Conservation (phyloP, 2,329 filamentous ascomycete species). For the Lojkania enalia region DNA sequence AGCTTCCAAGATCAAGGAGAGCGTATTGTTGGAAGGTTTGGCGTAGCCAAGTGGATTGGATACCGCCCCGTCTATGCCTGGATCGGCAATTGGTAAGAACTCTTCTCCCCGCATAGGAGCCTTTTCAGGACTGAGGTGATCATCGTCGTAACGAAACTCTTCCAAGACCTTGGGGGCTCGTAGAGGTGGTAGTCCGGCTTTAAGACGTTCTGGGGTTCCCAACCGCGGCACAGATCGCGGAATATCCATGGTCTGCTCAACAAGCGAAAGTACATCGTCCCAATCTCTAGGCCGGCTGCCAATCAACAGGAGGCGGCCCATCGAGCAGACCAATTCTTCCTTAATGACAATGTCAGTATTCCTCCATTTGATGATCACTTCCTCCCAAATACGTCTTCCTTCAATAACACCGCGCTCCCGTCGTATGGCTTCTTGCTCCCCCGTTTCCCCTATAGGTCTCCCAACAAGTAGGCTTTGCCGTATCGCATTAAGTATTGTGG, state of each 20-base stretch:
- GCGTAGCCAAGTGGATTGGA: conserved; percentile 47
- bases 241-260: conserved; percentile 82
- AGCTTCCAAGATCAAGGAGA: conserved; percentile 71
- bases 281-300: conserved; percentile 64
- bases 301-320: conserved; percentile 76
- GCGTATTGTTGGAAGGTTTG: conserved; percentile 56
- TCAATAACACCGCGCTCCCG: conserved; percentile 60
- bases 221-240: conserved; percentile 56
- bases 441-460: conserved; percentile 31
- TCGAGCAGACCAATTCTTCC: conserved; percentile 75
- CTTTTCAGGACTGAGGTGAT: conserved; percentile 29
- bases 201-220: conserved; percentile 31
- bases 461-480: conserved; percentile 40
- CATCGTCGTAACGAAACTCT: conserved; percentile 31
- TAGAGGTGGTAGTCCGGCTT: conserved; percentile 36
- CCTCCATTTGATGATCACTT: conserved; percentile 76
- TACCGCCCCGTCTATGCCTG: conserved; percentile 26
- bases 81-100: conserved; percentile 32
- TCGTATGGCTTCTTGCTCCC: conserved; percentile 29
- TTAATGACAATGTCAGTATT: conserved; percentile 72
- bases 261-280: conserved; percentile 71
- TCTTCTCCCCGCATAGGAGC: conserved; percentile 31
- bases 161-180: conserved; percentile 38
- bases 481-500: conserved; percentile 79
- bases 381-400: conserved; percentile 77